phyloP scores from a whole-genome alignment of 306 rosid species.

The Prunus mira region DNA sequence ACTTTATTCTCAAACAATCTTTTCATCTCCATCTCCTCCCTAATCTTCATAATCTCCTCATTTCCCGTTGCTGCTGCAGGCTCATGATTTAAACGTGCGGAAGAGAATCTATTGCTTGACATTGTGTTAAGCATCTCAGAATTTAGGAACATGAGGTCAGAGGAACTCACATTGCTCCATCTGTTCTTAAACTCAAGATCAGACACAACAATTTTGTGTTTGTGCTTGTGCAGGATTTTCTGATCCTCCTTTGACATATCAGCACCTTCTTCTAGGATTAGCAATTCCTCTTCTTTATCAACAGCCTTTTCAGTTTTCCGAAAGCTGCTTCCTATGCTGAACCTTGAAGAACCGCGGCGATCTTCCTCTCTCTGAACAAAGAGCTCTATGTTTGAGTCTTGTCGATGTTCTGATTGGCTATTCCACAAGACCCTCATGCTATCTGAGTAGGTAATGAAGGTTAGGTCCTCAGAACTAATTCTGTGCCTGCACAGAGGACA shows the following conservation, averaged over 20 bases:
- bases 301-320: constrained; percentile 43
- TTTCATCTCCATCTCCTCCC: constrained; percentile 65
- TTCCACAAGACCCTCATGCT: constrained; percentile 58
- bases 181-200: constrained; percentile 74
- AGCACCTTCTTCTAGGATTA: constrained; percentile 33
- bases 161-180: constrained; percentile 88
- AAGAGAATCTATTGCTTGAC: constrained; percentile 64
- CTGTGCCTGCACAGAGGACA: constrained; percentile 87
- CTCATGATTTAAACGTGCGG: constrained; percentile 24
- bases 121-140: constrained; percentile 61
- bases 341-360: constrained; percentile 59
- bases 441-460: constrained; percentile 48
- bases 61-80: constrained; percentile 10
- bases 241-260: constrained; percentile 8
- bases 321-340: constrained; percentile 85
- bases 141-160: constrained; percentile 80
- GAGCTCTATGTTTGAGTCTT: constrained; percentile 71
- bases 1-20: constrained; percentile 59
- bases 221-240: constrained; percentile 55
- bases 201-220: constrained; percentile 67
- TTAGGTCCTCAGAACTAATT: constrained; percentile 60
- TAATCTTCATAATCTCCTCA: constrained; percentile 45
- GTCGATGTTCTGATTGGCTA: constrained; percentile 39
- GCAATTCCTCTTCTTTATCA: constrained; percentile 41
- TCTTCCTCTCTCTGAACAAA: constrained; percentile 85